Conservation (phyloP, 1,139 yeast genomes). For the Blastobotrys buckinghamii region DNA sequence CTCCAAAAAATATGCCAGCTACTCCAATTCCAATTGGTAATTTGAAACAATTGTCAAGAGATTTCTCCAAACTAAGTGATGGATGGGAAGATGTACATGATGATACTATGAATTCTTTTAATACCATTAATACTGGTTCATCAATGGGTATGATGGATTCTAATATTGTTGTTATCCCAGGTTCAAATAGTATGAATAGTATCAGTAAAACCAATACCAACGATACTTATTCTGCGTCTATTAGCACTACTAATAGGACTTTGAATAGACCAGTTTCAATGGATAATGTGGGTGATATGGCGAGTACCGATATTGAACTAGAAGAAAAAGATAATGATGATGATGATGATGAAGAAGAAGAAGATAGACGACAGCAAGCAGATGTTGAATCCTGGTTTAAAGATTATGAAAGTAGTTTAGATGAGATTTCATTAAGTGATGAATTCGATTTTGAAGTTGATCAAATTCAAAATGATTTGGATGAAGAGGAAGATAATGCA, state of each 20-base stretch:
- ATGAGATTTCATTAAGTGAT: slow-evolving; percentile 15
- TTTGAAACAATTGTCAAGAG: not conserved
- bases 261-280: slow-evolving; percentile 9
- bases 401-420: slow-evolving; percentile 19
- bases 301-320: slow-evolving; percentile 11
- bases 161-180: not conserved
- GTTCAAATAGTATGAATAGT: too few species aligned
- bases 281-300: slow-evolving; percentile 5
- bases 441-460: not conserved
- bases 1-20: not conserved
- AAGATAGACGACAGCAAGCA: slow-evolving; percentile 24
- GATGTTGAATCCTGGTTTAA: slow-evolving; percentile 33
- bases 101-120: not conserved
- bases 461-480: not conserved
- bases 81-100: slow-evolving; percentile 4
- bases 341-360: slow-evolving; percentile 16
- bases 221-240: not conserved
- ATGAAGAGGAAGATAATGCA: not conserved
- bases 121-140: not conserved
- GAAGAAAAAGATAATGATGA: slow-evolving; percentile 14
- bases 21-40: not conserved
- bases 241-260: not conserved
- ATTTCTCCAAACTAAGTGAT: not conserved
- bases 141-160: not conserved
- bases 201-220: too few species aligned